phyloP scores from a whole-genome alignment of 2,329 filamentous ascomycete species.

The Colletotrichum caudatum region DNA sequence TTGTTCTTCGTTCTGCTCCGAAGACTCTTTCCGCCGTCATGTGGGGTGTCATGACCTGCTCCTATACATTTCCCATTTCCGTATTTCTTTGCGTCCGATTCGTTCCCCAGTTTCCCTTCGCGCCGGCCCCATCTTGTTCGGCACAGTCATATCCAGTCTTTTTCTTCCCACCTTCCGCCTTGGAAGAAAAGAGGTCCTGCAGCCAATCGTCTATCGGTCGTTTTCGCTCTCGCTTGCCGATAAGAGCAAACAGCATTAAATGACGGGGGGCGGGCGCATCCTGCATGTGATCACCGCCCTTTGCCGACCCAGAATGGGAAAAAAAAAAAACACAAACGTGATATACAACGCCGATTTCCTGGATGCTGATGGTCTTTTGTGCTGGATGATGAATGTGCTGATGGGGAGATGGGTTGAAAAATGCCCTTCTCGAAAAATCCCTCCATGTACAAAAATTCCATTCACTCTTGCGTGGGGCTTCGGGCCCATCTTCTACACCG shows the following conservation, averaged over 20 bases:
- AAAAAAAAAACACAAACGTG: conserved; percentile 27
- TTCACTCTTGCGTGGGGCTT: conserved; percentile 8
- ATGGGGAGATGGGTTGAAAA: background rate
- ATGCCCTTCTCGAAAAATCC: conserved; percentile 7
- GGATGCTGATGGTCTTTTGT: conserved; percentile 36
- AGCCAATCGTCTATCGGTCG: conserved; percentile 26
- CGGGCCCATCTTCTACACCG: conserved; percentile 24
- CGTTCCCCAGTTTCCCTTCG: conserved; percentile 10
- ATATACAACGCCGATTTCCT: conserved; percentile 38
- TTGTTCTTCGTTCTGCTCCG: background rate
- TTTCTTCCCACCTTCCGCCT: background rate
- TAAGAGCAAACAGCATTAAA: conserved; percentile 39
- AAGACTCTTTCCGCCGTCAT: conserved; percentile 10
- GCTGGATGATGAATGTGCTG: conserved; percentile 31
- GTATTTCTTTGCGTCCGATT: conserved; percentile 13
- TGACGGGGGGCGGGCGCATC: conserved; percentile 13
- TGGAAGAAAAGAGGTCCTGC: background rate
- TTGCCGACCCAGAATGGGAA: conserved; percentile 22
- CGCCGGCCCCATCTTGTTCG: background rate
- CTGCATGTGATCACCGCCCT: conserved; percentile 9
- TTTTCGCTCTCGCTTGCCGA: conserved; percentile 17
- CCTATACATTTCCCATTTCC: conserved; percentile 35
- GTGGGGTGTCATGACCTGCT: conserved; percentile 28
- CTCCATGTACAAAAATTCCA: conserved; percentile 27
- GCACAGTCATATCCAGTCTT: background rate